Evolutionary conservation across 2,329 filamentous ascomycete species (phyloP).

Genomic region (Aspergillus amoenus): DNA sequence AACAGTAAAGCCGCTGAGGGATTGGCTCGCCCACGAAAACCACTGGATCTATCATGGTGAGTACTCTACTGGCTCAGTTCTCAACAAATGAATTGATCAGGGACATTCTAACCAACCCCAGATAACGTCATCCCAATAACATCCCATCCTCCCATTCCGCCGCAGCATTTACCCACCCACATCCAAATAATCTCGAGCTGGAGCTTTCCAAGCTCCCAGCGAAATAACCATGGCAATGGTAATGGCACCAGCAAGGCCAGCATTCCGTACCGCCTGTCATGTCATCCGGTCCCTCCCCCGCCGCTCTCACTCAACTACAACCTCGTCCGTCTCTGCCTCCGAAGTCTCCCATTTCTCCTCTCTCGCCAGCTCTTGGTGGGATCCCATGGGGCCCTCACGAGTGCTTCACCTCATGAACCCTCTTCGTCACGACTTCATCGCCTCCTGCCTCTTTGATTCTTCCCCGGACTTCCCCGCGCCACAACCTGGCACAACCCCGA

Average conservation of each 20-base stretch:
- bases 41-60: not conserved
- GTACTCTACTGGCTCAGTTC: not conserved
- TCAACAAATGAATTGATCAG: not conserved
- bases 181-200: not conserved
- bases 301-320: slow-evolving; percentile 32
- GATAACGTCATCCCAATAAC: not conserved
- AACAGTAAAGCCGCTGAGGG: not conserved
- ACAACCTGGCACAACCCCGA: slow-evolving; percentile 23
- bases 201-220: not conserved
- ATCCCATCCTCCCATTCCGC: not conserved
- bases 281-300: slow-evolving; percentile 1
- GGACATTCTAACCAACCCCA: not conserved
- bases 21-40: not conserved
- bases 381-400: slow-evolving; percentile 86
- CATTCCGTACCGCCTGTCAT: slow-evolving; percentile 3
- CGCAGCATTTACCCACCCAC: not conserved
- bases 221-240: slow-evolving; percentile 8
- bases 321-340: slow-evolving; percentile 75
- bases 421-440: slow-evolving; percentile 89
- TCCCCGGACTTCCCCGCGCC: slow-evolving; percentile 17
- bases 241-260: slow-evolving; percentile 14
- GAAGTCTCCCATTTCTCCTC: slow-evolving; percentile 94
- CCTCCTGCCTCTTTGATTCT: slow-evolving; percentile 59
- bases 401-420: slow-evolving; percentile 98
- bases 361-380: slow-evolving; percentile 95